Evolutionary conservation across 2,329 filamentous ascomycete genomes (phyloP), one percentile per base, ranked within the genome.

Genomic region (Pyricularia grisea): DNA sequence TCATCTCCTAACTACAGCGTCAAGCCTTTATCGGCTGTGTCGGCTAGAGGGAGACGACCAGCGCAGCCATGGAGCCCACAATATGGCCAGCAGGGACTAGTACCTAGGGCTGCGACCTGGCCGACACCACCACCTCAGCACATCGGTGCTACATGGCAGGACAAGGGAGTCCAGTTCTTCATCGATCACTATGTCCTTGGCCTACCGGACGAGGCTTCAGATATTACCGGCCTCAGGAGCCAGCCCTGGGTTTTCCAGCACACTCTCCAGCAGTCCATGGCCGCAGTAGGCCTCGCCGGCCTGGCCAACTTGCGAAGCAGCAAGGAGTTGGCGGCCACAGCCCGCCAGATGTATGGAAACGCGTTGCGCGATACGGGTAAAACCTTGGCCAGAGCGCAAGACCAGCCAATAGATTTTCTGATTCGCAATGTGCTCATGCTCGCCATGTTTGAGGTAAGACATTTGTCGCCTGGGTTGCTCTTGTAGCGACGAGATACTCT

Each of bases 381-480:
- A 69, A 74, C 82, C 7, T 77, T 86, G 69, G 73, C 74, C 68
- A 73, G 78, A 42, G 72, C 77, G 27, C 70, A 76, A 31, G 73
- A 74, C 68, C 72, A 76, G 50, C 76, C 77, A 68, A 73, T 83
- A 27, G 77, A 82, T 65, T 79, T 83, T 11, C 80, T 85, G 20
- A 79, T 87, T 71, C 80, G 82, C 31, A 77, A 83, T 9, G 84
- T 88, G 33, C 79, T 89, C 61, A 81, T 87, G 72, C 81, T 90
- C 71, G 86, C 86, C 65, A 80, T 88, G 75, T 90, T 87, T 71
- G 87, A 90, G 81, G 87, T 88, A 77, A 73, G 78, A 71, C n/a
- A 4, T 25, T 1, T 58, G 50, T 25, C 50, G 7, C 50, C 20
- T 33, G 31, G 31, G 31, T 33, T 33, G 31, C 7, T 33, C 31